Evolutionary conservation across 1,139 yeast species (phyloP).

Genomic region (Meyerozyma sp.): DNA sequence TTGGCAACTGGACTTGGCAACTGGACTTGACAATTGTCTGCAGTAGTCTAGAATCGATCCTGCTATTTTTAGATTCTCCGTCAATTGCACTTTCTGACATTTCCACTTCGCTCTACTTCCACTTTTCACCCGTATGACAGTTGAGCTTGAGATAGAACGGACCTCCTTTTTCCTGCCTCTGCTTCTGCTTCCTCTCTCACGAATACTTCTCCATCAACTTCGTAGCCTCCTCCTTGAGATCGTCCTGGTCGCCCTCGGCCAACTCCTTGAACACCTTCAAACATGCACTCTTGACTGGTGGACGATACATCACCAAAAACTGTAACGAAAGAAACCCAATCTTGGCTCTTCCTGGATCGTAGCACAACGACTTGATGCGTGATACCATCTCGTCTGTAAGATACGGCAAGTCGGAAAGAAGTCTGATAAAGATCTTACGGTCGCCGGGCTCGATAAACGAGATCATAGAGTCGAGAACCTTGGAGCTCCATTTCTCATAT

Average conservation of each 20-base stretch:
- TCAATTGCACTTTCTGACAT: too few species aligned
- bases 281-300: conserved; percentile 70
- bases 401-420: conserved; percentile 82
- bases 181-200: background rate
- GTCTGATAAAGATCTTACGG: conserved; percentile 71
- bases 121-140: too few species aligned
- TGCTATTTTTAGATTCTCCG: too few species aligned
- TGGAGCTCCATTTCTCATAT: conserved; percentile 66
- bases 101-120: too few species aligned
- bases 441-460: conserved; percentile 81
- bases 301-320: conserved; percentile 83
- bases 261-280: conserved; percentile 60
- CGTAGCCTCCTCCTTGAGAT: conserved; percentile 50
- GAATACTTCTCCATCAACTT: conserved; percentile 47
- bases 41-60: too few species aligned
- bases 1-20: too few species aligned
- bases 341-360: conserved; percentile 77
- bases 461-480: conserved; percentile 70
- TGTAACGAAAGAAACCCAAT: conserved; percentile 80
- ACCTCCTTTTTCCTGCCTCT: too few species aligned
- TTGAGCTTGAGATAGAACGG: too few species aligned
- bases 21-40: too few species aligned
- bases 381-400: conserved; percentile 56
- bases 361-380: conserved; percentile 67
- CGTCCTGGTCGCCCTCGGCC: conserved; percentile 45